These are phyloP conservation scores for Cercospora citrullina DNA, from an alignment of 2,329 filamentous ascomycete species.

Conservation along the genomic window DNA sequence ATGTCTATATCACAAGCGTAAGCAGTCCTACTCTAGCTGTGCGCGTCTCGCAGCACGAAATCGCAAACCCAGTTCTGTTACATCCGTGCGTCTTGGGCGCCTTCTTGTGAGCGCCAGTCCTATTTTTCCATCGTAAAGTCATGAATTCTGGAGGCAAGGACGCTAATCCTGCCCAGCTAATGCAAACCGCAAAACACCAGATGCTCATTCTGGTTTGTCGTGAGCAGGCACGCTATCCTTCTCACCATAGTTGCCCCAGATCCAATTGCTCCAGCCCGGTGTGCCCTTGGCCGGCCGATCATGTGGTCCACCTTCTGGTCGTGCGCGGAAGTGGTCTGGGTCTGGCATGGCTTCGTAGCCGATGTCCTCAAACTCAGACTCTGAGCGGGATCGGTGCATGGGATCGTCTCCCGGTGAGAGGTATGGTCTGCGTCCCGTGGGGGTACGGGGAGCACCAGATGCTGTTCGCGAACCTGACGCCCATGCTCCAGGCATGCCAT, in stretches of 20 bases:
- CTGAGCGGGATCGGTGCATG: conserved; percentile 78
- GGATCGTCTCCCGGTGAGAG: conserved; percentile 31
- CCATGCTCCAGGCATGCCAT: conserved; percentile 42
- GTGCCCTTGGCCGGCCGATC: conserved; percentile 20
- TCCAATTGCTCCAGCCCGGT: conserved; percentile 40
- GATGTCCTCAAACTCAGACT: conserved; percentile 74
- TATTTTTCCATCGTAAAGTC: conserved; percentile 5
- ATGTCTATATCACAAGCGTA: conserved; percentile 1
- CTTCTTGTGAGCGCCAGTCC: conserved; percentile 1
- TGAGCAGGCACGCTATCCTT: conserved; percentile 37
- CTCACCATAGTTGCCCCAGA: conserved; percentile 43
- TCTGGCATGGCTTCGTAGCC: conserved; percentile 42
- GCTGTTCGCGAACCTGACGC: conserved; percentile 27
- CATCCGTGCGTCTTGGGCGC: not conserved
- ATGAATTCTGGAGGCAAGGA: not conserved
- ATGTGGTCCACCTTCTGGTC: conserved; percentile 8
- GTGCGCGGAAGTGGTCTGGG: conserved; percentile 33
- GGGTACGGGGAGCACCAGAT: conserved; percentile 28
- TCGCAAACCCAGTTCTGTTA: not conserved
- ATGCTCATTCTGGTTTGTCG: conserved; percentile 32
- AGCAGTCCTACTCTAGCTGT: not conserved
- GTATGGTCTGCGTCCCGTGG: conserved; percentile 35
- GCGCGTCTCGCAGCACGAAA: not conserved
- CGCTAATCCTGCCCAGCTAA: not conserved
- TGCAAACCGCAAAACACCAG: not conserved